Conservation (phyloP, 2,329 filamentous ascomycete species). For the Xylaria sp. region DNA sequence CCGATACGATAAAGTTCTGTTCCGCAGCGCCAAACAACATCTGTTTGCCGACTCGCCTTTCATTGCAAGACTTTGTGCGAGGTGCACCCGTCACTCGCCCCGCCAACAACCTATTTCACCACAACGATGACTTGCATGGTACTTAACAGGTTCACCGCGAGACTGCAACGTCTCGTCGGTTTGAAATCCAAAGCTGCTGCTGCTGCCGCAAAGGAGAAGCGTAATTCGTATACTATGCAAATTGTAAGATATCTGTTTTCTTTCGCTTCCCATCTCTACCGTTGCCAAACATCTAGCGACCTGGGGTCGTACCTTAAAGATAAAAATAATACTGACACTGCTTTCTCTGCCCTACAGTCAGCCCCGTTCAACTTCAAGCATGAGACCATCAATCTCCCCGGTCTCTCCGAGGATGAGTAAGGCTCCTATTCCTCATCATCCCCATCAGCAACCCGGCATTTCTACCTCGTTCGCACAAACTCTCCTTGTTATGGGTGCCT, state of each 20-base stretch:
- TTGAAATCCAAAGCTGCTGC: conserved; percentile 38
- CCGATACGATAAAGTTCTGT: background rate
- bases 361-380: conserved; percentile 68
- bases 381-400: conserved; percentile 63
- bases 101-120: conserved; percentile 1
- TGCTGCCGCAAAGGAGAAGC: conserved; percentile 37
- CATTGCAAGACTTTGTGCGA: background rate
- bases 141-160: conserved; percentile 39
- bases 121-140: conserved; percentile 38
- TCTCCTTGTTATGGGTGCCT: background rate
- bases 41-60: conserved; percentile 9
- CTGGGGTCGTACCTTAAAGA: background rate
- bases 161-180: conserved; percentile 43
- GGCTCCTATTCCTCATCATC: conserved; percentile 41
- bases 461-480: background rate
- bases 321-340: conserved; percentile 20
- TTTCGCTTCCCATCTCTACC: conserved; percentile 1
- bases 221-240: conserved; percentile 36
- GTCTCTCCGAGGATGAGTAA: conserved; percentile 69
- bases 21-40: background rate
- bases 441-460: background rate
- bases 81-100: background rate
- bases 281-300: background rate
- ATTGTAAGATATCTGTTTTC: conserved; percentile 42
- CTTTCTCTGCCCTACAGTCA: conserved; percentile 53